phyloP scores from a whole-genome alignment of 495 filamentous ascomycete genomes.

The Geopyxis carbonaria region DNA sequence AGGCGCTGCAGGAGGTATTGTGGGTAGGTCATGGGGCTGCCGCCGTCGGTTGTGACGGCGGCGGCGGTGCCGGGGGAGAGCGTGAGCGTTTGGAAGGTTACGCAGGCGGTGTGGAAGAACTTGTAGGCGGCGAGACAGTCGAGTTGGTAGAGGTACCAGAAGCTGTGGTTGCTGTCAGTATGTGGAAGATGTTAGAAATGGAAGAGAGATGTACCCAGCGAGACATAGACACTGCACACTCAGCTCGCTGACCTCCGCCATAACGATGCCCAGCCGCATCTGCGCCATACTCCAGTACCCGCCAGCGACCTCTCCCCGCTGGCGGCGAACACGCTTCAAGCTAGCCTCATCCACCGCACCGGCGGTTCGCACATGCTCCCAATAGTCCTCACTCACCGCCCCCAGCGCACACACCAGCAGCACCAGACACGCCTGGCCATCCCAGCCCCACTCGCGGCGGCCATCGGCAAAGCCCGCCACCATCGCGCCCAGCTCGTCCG shows the following conservation, averaged over 20 bases:
- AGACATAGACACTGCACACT: conserved; percentile 29
- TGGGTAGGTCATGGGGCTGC: conserved; percentile 23
- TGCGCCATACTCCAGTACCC: conserved; percentile 27
- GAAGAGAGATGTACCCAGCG: conserved; percentile 22
- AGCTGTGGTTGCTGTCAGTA: conserved; percentile 11
- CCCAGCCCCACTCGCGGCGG: conserved; percentile 26
- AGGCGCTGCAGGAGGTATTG: conserved; percentile 29
- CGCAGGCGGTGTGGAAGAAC: conserved; percentile 28
- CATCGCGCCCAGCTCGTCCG: too few relatives aligned
- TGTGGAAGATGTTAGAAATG: neutral
- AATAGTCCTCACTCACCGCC: conserved; percentile 27
- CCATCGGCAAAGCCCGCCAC: too few relatives aligned
- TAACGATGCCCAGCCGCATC: conserved; percentile 26
- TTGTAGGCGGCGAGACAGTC: conserved; percentile 29
- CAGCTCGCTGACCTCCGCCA: conserved; percentile 26
- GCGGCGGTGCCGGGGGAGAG: conserved; percentile 5
- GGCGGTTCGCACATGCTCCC: conserved; percentile 13
- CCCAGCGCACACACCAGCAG: conserved; percentile 28
- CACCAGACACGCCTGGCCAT: conserved; percentile 25
- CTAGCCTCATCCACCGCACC: neutral
- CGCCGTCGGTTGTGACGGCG: conserved; percentile 5
- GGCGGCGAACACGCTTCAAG: neutral
- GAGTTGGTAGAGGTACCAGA: conserved; percentile 31
- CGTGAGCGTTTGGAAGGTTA: conserved; percentile 29
- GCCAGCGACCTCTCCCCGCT: conserved; percentile 17